Base-by-base conservation (phyloP, 2,329 filamentous ascomycete species). In the Phialocephala sp. region DNA sequence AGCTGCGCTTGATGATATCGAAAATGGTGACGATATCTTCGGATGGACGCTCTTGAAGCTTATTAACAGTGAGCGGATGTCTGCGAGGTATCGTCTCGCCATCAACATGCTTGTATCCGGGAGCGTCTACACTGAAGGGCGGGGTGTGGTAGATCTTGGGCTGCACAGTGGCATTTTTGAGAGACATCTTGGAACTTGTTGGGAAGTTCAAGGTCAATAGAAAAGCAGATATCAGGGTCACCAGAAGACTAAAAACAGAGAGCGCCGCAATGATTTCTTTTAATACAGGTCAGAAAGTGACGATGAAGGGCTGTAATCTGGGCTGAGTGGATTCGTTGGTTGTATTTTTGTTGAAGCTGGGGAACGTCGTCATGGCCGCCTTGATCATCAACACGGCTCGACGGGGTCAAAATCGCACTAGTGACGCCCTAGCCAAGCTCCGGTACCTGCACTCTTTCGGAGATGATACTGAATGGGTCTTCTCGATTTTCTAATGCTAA, bases 31-130 rank as follows among this genome's bases (percentile, higher is more conserved):
- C 81, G 76, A 94, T 84, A 55, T 73, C 87, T 37, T 85, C 82
- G 24, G 83, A 80, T 2, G 88, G 87, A 8, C 77, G 81, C 37
- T 81, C 75, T 62, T 81, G 79, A 65, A 91, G 85, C 56, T 80
- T 82, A 69, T 91, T 83, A 74, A 86, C 87, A 65, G 84, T 81
- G 24, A 76, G 74, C 24, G 83, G 80, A 77, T 90, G 84, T 68
- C 89, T 83, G 68, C 88, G 85, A 24, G 89, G 89, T 68, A 90
- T 86, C n/a, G 89, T 91, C 80, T 91, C 89, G 76, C 89, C 89
- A 6, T 87, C 81, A 66, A 86, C 82, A 66, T 84, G 83, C 72
- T 85, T 77, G 67, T 79, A 83, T 67, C 86, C 87, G 14, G 87
- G 79, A 12, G 81, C 86, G 68, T 91, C 88, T 70, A 88, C 82